Evolutionary conservation across 2,329 filamentous ascomycete genomes (phyloP), one percentile per base, ranked within the genome.

Genomic region (Neocatenulostroma microsporum): DNA sequence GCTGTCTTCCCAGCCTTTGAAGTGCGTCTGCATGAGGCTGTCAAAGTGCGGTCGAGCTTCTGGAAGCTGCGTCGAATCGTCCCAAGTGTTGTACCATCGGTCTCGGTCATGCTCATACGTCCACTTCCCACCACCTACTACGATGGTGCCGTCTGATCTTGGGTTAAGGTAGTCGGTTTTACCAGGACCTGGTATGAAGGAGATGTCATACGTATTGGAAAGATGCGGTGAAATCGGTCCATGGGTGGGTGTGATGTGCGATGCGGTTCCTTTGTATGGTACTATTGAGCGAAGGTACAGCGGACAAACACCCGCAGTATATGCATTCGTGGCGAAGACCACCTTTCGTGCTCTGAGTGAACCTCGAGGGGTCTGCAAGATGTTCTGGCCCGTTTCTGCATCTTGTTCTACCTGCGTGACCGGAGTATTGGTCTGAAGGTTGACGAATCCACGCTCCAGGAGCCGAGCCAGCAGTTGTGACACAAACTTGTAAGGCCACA

Each of bases 391-490:
- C 12, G 30, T 35, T 4, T 23, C 18, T 7, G 11, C 0, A 10
- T 25, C 0, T 14, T 13, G 0, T 4, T 48, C 42, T 3, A 59
- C 42, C 2, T 36, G 13, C 8, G 39, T 44, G 2, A 78, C 82
- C 0, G 80, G 74, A 5, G 83, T 87, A 39, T 70, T 75, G 3
- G 82, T 86, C 59, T 87, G 82, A 15, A 88, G 66, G 49, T 86
- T 86, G 48, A 86, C 76, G 8, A 26, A 11, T 7, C 40, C 44
- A 17, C 21, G 29, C 11, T 44, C 31, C 6, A 53, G 36, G 6
- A 51, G 42, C 31, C 46, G 47, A 3, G 37, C 34, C 10, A 54
- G 43, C 8, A 55, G 37, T 19, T 49, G 44, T 5, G 50, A 35
- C 6, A 55, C 45, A 13, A 54, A 40, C 31, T 55, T 55, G 36